Evolutionary conservation across 2,329 filamentous ascomycete species (phyloP).

Genomic region (Aspergillus intermedius): DNA sequence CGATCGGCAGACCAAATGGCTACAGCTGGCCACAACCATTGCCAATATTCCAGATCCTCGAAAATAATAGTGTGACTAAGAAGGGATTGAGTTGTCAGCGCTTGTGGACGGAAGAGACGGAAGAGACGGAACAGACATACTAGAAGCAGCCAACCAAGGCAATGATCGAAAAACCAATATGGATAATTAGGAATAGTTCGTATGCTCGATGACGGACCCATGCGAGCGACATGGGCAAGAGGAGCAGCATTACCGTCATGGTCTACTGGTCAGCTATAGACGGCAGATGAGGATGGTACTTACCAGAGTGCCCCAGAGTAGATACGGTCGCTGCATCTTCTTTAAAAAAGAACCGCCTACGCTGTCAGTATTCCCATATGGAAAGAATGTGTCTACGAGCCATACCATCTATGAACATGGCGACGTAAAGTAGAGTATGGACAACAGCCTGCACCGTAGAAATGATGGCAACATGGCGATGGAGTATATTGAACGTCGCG

Average conservation of each 20-base stretch:
- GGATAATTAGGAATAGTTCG: conserved; percentile 37
- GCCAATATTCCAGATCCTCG: conserved; percentile 41
- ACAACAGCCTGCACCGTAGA: conserved; percentile 56
- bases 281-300: neutral
- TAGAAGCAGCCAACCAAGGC: conserved; percentile 44
- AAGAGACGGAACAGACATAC: conserved; percentile 25
- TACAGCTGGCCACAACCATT: conserved; percentile 46
- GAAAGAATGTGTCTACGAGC: neutral
- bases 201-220: conserved; percentile 41
- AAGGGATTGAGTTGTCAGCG: neutral
- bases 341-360: conserved; percentile 21
- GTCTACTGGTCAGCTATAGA: conserved; percentile 15
- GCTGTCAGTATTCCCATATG: neutral
- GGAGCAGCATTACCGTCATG: conserved; percentile 33
- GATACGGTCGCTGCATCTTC: conserved; percentile 21
- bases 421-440: conserved; percentile 56
- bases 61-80: conserved; percentile 45
- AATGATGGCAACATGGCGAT: conserved; percentile 59
- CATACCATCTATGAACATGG: conserved; percentile 27
- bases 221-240: conserved; percentile 41
- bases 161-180: conserved; percentile 33
- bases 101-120: neutral
- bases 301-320: conserved; percentile 27
- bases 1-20: conserved; percentile 46
- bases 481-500: conserved; percentile 60